Evolutionary conservation across 2,329 filamentous ascomycete genomes (phyloP).

Genomic region (Ophiostoma perfectum): DNA sequence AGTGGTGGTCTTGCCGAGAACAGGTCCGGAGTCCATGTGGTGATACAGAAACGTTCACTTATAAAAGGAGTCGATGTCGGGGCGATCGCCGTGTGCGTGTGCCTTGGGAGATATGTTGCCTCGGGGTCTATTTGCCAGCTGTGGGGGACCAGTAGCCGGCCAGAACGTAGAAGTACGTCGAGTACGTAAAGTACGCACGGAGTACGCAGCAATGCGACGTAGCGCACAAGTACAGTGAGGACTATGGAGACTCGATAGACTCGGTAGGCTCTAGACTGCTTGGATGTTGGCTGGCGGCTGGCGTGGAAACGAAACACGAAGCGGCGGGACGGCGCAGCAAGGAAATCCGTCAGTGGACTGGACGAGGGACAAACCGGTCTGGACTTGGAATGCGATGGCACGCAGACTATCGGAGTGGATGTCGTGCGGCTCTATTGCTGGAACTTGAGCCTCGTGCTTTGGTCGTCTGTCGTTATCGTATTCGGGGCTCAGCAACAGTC

Average conservation of each 20-base stretch:
- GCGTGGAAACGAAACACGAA: background rate
- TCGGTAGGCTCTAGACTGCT: too few species aligned
- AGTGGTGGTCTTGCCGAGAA: constrained; percentile 6
- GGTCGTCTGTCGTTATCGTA: background rate
- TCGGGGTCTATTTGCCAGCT: background rate
- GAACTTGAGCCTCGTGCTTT: background rate
- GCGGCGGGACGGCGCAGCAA: background rate
- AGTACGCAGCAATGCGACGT: too few species aligned
- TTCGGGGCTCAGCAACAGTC: background rate
- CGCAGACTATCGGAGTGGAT: background rate
- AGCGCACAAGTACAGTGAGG: background rate
- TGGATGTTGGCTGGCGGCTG: too few species aligned
- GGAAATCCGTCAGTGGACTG: background rate
- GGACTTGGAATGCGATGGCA: background rate
- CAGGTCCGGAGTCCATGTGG: constrained; percentile 11
- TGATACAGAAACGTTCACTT: background rate
- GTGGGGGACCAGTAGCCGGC: background rate
- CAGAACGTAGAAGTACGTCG: too few species aligned
- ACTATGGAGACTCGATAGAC: too few species aligned
- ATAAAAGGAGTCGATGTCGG: background rate
- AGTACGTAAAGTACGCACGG: background rate
- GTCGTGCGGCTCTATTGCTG: background rate
- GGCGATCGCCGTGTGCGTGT: background rate
- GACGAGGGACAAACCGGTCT: background rate
- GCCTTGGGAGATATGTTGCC: background rate